Conservation (phyloP, 192 early-diverging fungal species). For the Entomortierella chlamydospora region DNA sequence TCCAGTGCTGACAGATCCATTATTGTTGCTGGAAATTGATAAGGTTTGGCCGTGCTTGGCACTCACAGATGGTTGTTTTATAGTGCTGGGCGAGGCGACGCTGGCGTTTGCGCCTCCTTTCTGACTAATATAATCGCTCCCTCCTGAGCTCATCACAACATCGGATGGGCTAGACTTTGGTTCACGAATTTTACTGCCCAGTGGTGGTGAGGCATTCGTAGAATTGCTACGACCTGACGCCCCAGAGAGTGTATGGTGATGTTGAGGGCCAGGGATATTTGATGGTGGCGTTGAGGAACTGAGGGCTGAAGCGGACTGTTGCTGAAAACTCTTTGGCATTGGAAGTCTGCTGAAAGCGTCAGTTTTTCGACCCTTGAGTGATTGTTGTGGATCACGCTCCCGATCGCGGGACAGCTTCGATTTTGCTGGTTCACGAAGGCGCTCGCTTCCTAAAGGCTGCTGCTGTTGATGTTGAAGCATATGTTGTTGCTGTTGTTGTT, state of each 20-base stretch:
- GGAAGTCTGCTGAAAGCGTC: conserved; percentile 47
- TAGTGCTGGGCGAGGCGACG: not conserved
- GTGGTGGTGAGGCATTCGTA: conserved; percentile 17
- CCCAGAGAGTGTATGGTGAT: conserved; percentile 17
- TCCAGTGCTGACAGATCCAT: conserved; percentile 8
- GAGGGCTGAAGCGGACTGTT: not conserved
- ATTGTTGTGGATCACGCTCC: conserved; percentile 18
- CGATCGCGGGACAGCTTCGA: conserved; percentile 8
- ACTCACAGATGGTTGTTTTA: conserved; percentile 25
- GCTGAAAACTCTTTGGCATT: conserved; percentile 39
- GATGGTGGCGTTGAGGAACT: conserved; percentile 1
- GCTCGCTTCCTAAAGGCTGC: conserved; percentile 8
- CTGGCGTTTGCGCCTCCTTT: conserved; percentile 13
- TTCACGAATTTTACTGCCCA: conserved; percentile 15
- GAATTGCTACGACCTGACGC: conserved; percentile 19
- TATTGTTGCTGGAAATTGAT: conserved; percentile 2
- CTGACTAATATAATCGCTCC: conserved; percentile 32
- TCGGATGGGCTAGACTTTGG: conserved; percentile 18
- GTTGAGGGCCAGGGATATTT: conserved; percentile 11
- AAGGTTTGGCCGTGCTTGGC: conserved; percentile 25
- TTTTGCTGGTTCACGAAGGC: conserved; percentile 9
- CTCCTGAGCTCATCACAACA: conserved; percentile 9
- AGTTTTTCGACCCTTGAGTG: conserved; percentile 38
- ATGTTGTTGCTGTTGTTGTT: conserved; percentile 9
- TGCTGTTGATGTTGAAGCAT: conserved; percentile 18